Conservation (phyloP, 768 basidiomycete species). For the Strobilomyces dryophilus region DNA sequence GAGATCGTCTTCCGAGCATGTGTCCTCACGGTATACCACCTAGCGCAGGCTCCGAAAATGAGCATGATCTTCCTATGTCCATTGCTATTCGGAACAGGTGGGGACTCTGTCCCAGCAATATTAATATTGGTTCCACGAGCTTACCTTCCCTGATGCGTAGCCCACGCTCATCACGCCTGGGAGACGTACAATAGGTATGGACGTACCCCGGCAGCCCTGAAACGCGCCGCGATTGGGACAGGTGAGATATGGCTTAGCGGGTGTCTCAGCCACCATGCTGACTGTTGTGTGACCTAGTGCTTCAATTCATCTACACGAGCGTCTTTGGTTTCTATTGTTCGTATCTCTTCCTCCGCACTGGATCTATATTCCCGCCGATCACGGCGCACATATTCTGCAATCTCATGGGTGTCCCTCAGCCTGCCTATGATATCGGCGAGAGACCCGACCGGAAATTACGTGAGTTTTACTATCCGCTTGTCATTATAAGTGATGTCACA, state of each 20-base stretch:
- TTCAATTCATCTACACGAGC: conserved; percentile 89
- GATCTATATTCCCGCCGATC: conserved; percentile 75
- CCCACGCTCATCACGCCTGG: conserved; percentile 91
- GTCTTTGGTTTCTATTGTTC: conserved; percentile 87
- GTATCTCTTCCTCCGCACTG: conserved; percentile 82
- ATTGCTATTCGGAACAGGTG: conserved; percentile 84
- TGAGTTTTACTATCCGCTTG: conserved; percentile 32
- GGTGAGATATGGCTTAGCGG: conserved; percentile 36
- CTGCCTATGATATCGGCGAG: conserved; percentile 48
- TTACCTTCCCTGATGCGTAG: conserved; percentile 37
- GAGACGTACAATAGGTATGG: conserved; percentile 80
- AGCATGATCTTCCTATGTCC: conserved; percentile 80
- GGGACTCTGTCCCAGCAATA: conserved; percentile 20
- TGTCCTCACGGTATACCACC: conserved; percentile 66
- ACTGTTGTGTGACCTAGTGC: conserved; percentile 44
- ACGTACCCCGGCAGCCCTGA: conserved; percentile 56
- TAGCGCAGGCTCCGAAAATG: conserved; percentile 51
- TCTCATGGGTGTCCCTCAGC: conserved; percentile 83
- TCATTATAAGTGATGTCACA: conserved; percentile 8
- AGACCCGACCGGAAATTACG: conserved; percentile 51
- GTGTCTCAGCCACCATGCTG: conserved; percentile 9
- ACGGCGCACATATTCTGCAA: conserved; percentile 91
- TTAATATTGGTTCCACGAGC: neutral
- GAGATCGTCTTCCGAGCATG: conserved; percentile 90
- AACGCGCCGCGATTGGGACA: conserved; percentile 52